Percentiles rank a stretch among this genome's conserved stretches.
These are phyloP conservation scores for Flaveria bidentis DNA, from an alignment of 129 eudicot species.

Conservation along the genomic window DNA sequence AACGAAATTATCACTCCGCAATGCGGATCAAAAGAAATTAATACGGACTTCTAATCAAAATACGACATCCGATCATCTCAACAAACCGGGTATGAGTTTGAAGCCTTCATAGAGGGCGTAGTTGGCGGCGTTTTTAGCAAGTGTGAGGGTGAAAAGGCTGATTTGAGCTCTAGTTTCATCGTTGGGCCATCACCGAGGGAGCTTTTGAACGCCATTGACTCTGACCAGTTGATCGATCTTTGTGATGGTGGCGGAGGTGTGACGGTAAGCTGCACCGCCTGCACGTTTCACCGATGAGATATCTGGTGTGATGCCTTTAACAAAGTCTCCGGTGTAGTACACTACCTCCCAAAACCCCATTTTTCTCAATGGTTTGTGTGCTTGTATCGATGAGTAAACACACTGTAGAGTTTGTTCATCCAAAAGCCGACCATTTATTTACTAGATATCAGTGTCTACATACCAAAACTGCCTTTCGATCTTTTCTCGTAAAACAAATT, in stretches of 20 bases:
- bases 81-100: conserved; percentile 30
- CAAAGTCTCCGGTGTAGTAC: conserved; percentile 20
- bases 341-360: conserved; percentile 35
- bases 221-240: conserved; percentile 27
- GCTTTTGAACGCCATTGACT: conserved; percentile 15
- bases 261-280: conserved; percentile 8
- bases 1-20: too few species aligned
- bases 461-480: too few species aligned
- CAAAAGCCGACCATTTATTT: neutral
- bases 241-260: conserved; percentile 13
- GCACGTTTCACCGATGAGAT: conserved; percentile 13
- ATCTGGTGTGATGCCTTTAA: conserved; percentile 3
- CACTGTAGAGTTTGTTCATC: neutral
- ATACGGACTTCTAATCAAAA: too few species aligned
- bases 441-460: neutral
- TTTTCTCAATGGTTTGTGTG: conserved; percentile 14
- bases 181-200: conserved; percentile 25
- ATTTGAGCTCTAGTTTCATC: conserved; percentile 18
- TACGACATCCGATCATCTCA: too few species aligned
- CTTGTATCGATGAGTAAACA: neutral
- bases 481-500: too few species aligned
- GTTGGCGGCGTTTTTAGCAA: conserved; percentile 22
- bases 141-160: conserved; percentile 20
- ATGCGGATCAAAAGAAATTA: too few species aligned
- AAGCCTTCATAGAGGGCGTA: conserved; percentile 30